Evolutionary conservation across 805 yeast species (phyloP).

Genomic region (Zygosaccharomyces bailii): DNA sequence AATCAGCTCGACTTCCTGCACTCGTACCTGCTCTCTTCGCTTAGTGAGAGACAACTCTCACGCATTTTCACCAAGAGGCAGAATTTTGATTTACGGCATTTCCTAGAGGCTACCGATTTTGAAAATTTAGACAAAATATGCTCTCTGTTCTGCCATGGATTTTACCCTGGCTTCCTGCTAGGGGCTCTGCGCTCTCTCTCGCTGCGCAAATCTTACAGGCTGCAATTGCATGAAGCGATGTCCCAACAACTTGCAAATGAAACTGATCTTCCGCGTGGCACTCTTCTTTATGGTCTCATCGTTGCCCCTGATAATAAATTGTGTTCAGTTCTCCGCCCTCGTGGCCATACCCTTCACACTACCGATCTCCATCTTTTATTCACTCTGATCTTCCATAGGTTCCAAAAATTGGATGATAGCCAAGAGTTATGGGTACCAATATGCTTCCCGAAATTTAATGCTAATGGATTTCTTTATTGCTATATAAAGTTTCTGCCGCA

Average conservation of each 20-base stretch:
- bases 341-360: slow-evolving; percentile 72
- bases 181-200: slow-evolving; percentile 65
- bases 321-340: slow-evolving; percentile 70
- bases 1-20: slow-evolving; percentile 71
- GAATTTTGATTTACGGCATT: slow-evolving; percentile 76
- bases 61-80: slow-evolving; percentile 66
- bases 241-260: slow-evolving; percentile 22
- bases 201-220: slow-evolving; percentile 55
- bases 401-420: slow-evolving; percentile 33
- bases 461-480: slow-evolving; percentile 81
- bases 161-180: slow-evolving; percentile 57
- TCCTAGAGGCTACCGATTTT: slow-evolving; percentile 71
- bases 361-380: slow-evolving; percentile 75
- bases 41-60: slow-evolving; percentile 74
- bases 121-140: slow-evolving; percentile 66
- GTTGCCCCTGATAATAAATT: slow-evolving; percentile 61
- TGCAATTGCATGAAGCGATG: slow-evolving; percentile 41
- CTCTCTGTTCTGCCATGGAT: slow-evolving; percentile 44
- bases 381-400: slow-evolving; percentile 57
- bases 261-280: slow-evolving; percentile 40
- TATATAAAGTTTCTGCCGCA: slow-evolving; percentile 60
- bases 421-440: slow-evolving; percentile 93
- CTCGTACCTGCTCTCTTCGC: slow-evolving; percentile 73
- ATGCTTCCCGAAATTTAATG: slow-evolving; percentile 86
- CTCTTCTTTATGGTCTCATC: slow-evolving; percentile 71